A percentile compares a stretch with the other conserved stretches of the same genome.
phyloP scores from a whole-genome alignment of 805 yeast genomes.

The Saturnispora zaruensis region DNA sequence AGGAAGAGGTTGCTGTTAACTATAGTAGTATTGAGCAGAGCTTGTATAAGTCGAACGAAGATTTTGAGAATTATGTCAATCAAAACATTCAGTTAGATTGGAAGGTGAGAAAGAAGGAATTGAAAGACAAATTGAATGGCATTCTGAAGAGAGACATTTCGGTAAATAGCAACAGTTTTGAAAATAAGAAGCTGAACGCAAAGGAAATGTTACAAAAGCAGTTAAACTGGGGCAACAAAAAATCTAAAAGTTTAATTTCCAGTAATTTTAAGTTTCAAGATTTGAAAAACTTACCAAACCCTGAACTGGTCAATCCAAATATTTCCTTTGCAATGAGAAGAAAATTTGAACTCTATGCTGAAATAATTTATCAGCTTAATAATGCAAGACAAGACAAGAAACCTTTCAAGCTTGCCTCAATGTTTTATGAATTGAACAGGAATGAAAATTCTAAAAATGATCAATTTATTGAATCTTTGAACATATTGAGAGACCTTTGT shows the following conservation, averaged over 20 bases:
- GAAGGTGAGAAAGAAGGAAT: conserved; percentile 66
- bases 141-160: conserved; percentile 29
- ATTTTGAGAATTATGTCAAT: conserved; percentile 71
- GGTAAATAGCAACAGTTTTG: conserved; percentile 12
- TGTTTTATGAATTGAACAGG: conserved; percentile 52
- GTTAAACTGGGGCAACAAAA: conserved; percentile 24
- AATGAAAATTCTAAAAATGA: conserved; percentile 55
- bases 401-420: conserved; percentile 49
- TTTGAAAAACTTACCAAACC: background rate
- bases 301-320: conserved; percentile 12
- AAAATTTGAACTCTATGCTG: conserved; percentile 69
- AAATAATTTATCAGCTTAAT: conserved; percentile 60
- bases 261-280: conserved; percentile 26
- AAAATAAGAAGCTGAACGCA: conserved; percentile 14
- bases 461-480: conserved; percentile 71
- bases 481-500: conserved; percentile 46
- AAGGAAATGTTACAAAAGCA: conserved; percentile 19
- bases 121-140: conserved; percentile 64
- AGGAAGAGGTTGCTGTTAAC: background rate
- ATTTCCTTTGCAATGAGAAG: conserved; percentile 32
- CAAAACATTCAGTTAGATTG: conserved; percentile 75
- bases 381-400: conserved; percentile 49
- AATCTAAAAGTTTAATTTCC: conserved; percentile 23
- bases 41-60: conserved; percentile 62
- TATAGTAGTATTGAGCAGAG: conserved; percentile 34